These are phyloP conservation scores for Suhomyces emberorum DNA, from an alignment of 805 yeast genomes.

Conservation along the genomic window DNA sequence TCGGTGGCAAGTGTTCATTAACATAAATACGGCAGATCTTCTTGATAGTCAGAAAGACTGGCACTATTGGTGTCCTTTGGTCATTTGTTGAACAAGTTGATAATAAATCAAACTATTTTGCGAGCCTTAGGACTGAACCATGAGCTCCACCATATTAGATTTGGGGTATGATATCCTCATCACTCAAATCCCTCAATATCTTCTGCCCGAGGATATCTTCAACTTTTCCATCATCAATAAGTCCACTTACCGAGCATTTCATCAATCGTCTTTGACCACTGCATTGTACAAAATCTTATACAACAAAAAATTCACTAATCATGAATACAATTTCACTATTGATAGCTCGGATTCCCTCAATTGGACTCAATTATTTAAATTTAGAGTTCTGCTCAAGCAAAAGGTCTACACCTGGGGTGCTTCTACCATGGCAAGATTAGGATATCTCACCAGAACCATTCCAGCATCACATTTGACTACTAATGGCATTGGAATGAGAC, in stretches of 20 bases:
- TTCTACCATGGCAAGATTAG: constrained; percentile 44
- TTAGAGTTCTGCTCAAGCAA: constrained; percentile 33
- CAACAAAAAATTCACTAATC: constrained; percentile 36
- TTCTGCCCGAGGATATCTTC: constrained; percentile 39
- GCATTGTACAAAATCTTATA: constrained; percentile 38
- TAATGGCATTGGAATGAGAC: constrained; percentile 17
- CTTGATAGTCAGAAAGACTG: no score
- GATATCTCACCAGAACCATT: constrained; percentile 30
- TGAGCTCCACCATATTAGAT: constrained; percentile 16
- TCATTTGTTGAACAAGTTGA: no score
- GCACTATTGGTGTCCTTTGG: no score
- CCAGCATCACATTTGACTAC: constrained; percentile 18
- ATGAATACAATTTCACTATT: constrained; percentile 38
- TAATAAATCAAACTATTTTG: no score
- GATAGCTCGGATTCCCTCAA: constrained; percentile 26
- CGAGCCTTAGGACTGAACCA: no score
- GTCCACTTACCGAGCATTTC: constrained; percentile 36
- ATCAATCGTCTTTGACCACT: constrained; percentile 24
- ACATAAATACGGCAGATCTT: no score
- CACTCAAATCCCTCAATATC: constrained; percentile 27
- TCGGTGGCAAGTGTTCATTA: no score
- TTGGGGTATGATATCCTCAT: constrained; percentile 42
- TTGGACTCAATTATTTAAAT: constrained; percentile 49
- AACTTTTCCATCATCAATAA: constrained; percentile 25
- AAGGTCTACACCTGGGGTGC: constrained; percentile 53